These are phyloP conservation scores for Chlorella vulgaris DNA, from an alignment of 139 green algal species.

Conservation along the genomic window DNA sequence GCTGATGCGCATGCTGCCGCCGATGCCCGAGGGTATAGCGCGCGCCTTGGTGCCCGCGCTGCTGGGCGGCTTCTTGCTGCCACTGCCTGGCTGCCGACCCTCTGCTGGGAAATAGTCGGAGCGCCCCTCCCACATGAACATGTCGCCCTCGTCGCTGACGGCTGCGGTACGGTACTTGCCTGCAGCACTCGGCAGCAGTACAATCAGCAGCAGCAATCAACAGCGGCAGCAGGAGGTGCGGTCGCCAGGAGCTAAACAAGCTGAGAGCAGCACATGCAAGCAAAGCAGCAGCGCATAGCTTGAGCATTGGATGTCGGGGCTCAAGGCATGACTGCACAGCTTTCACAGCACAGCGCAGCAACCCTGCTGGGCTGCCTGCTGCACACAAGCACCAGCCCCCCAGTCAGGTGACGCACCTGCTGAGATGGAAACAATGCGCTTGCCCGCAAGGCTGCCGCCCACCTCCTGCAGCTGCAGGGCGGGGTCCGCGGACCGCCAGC, in stretches of 20 bases:
- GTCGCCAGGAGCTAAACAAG: no score
- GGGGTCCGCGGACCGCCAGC: conserved; percentile 71
- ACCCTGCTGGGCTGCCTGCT: neutral
- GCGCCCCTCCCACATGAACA: conserved; percentile 87
- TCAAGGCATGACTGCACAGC: neutral
- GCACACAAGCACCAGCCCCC: no score
- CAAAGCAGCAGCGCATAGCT: neutral
- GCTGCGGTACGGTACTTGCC: conserved; percentile 89
- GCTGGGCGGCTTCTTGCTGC: conserved; percentile 42
- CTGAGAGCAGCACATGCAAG: no score
- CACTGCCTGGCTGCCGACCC: conserved; percentile 36
- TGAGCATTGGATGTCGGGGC: neutral
- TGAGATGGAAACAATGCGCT: conserved; percentile 56
- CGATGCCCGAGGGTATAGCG: conserved; percentile 18
- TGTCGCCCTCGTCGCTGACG: conserved; percentile 73
- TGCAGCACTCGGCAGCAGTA: conserved; percentile 25
- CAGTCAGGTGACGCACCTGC: conserved; percentile 89
- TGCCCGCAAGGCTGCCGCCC: conserved; percentile 64
- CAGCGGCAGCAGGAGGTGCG: no score
- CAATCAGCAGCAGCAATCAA: neutral
- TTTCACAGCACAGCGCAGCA: neutral
- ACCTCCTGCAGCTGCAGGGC: conserved; percentile 68
- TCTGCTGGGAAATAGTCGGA: conserved; percentile 51
- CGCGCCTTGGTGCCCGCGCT: conserved; percentile 1
- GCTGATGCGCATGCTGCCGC: neutral